Base-by-base conservation (phyloP, 805 yeast genomes). In the Komagataella phaffii region DNA sequence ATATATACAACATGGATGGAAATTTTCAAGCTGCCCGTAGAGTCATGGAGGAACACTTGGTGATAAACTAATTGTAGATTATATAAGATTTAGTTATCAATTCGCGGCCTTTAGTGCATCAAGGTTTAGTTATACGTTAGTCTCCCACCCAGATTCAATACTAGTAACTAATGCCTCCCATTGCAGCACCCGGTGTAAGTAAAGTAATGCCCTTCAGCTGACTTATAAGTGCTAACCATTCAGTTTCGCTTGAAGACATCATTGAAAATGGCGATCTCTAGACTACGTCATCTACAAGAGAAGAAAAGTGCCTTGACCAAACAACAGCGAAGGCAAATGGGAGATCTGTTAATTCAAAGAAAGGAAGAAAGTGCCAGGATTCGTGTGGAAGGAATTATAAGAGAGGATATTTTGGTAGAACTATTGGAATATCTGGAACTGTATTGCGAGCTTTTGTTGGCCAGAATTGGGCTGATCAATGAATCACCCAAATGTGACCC, bases 331-430 rank as follows among this genome's bases (percentile, higher is more conserved):
- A 69, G 90, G 53, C 70, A 68, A 60, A 70, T 81, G 63, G 95
- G 95, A 2, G 89, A 85, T 49, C 68, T 88, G 8, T 68, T 88
- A 50, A 70, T 75, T 7, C 73, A 71, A 46, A 88, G 88, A 6
- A 88, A 86, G 60, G 90, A 87, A 55, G 81, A 83, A 50, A 85
- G 89, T 58, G 96, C 96, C 8, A 76, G 76, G 52, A 88, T 88
- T 52, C 67, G 95, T 49, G 91, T 87, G 3, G 96, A 88, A 62
- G 85, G 85, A 58, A 78, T 88, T 52, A 85, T 89, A 36, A 74
- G 90, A 43, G 91, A 87, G 57, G 96, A 88, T 61, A 78, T 86
- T 36, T 79, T 82, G 59, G 77, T 85, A 19, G 96, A 88, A 66
- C 69, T 88, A 21, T 68, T 88, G 51, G 96, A 89, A 63, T 77